phyloP scores from a whole-genome alignment of 1,284 basidiomycete genomes.

The Agroathelia rolfsii region DNA sequence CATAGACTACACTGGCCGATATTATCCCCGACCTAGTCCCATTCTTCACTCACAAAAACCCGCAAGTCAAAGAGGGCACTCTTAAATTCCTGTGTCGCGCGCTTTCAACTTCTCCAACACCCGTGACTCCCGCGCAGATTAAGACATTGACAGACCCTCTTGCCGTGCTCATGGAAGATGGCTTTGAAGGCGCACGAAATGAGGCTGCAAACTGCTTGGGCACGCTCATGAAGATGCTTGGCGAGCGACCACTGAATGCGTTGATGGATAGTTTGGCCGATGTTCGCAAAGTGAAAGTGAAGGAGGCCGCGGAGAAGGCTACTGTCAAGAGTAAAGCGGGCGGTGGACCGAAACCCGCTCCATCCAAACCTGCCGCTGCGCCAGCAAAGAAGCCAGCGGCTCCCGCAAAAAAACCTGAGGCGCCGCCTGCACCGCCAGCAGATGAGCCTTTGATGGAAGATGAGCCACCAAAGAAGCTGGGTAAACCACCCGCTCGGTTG shows the following conservation, averaged over 20 bases:
- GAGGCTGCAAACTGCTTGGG: slow-evolving; percentile 86
- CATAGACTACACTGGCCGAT: slow-evolving; percentile 71
- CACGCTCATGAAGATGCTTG: slow-evolving; percentile 94
- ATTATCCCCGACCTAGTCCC: slow-evolving; percentile 79
- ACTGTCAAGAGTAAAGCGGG: slow-evolving; percentile 78
- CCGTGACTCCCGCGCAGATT: slow-evolving; percentile 68
- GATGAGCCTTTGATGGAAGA: slow-evolving; percentile 20
- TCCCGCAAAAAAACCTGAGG: slow-evolving; percentile 24
- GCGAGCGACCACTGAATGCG: slow-evolving; percentile 85
- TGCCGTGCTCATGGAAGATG: slow-evolving; percentile 75
- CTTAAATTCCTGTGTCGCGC: slow-evolving; percentile 83
- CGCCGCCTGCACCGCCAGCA: slow-evolving; percentile 17
- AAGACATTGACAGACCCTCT: slow-evolving; percentile 81
- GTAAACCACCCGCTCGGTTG: slow-evolving; percentile 43
- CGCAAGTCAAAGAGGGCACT: slow-evolving; percentile 92
- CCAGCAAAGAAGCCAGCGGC: slow-evolving; percentile 38
- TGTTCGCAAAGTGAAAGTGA: slow-evolving; percentile 87
- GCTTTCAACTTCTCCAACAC: slow-evolving; percentile 59
- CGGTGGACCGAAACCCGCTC: slow-evolving; percentile 35
- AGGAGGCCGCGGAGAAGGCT: slow-evolving; percentile 86
- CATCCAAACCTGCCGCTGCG: slow-evolving; percentile 28
- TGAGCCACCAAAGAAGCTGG: slow-evolving; percentile 34
- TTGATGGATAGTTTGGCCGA: slow-evolving; percentile 85
- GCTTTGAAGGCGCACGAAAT: slow-evolving; percentile 83
- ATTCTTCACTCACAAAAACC: slow-evolving; percentile 85